Percentiles rank a stretch among this genome's conserved stretches.
Conservation (phyloP, 441 rosid genomes). For the Eruca vesicaria region DNA sequence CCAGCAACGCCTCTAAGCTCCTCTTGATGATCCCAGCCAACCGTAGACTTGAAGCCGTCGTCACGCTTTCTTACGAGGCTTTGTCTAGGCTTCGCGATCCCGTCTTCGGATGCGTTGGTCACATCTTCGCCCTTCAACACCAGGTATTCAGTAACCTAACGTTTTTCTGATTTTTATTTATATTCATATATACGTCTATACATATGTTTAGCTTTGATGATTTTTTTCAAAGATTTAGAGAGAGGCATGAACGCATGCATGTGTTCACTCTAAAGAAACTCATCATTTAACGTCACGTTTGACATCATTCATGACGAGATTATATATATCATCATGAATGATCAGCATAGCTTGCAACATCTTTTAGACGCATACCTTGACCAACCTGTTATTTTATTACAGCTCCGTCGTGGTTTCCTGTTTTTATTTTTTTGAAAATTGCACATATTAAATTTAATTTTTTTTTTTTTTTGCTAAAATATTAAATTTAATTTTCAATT, state of each 20-base stretch:
- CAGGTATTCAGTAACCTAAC: constrained; percentile 39
- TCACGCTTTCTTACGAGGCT: constrained; percentile 73
- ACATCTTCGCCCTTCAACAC: constrained; percentile 69
- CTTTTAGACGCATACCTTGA: background rate
- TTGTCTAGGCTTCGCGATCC: constrained; percentile 71
- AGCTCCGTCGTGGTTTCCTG: background rate
- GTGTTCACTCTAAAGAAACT: background rate
- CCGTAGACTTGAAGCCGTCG: constrained; percentile 61
- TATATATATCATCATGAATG: background rate
- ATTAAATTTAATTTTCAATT: background rate
- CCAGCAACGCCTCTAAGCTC: constrained; percentile 75
- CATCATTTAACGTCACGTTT: background rate
- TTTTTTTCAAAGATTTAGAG: background rate
- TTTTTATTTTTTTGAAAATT: background rate
- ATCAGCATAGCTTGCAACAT: background rate
- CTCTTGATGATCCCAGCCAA: constrained; percentile 54
- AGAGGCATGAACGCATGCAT: constrained; percentile 7
- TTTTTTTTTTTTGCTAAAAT: too few species aligned
- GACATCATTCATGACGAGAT: constrained; percentile 12
- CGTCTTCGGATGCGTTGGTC: constrained; percentile 69
- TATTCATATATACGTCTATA: background rate
- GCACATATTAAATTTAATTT: background rate
- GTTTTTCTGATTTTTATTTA: background rate
- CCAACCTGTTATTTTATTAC: background rate
- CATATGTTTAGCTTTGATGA: background rate